Base-by-base conservation (phyloP, 345 rosid genomes). In the Erysimum cheiranthoides region DNA sequence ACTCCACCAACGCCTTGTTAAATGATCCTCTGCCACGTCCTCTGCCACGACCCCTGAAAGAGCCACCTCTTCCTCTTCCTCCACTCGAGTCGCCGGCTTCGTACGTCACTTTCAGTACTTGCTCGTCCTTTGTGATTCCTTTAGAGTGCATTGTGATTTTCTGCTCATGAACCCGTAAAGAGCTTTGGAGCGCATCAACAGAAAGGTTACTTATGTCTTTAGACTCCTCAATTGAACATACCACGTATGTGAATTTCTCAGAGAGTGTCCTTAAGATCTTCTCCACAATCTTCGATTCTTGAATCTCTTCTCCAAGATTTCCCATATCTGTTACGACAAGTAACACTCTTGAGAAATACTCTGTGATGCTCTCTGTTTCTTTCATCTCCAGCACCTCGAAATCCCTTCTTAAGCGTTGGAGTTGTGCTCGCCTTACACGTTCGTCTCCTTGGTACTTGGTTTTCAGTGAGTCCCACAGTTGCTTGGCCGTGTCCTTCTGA, bases 361-460 rank as follows among this genome's bases (percentile, higher is more conserved):
- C 5, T 11, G 42, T 5, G 14, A 39, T 62, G 8, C 6, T 38
- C 30, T 62, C 11, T 0, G 30, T 11, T 18, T 62, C 51, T 8
- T 62, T 40, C 51, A 62, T 62, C 51, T 62, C 68, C 2, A 40
- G 4, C 2, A 61, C 16, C 6, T 61, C 31, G 12, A 61, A 38
- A 0, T 61, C 49, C 0, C 32, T 17, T 61, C 66, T 61, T 5
- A 38, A 1, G 0, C 21, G 14, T 1, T 38, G 51, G 0, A 62
- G 18, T 2, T 34, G 45, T 3, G 68, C 6, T 62, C 35, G 1
- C 17, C 14, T 62, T 10, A 62, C 49, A 3, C 35, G n/a, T 0
- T 35, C 68, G 7, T 12, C 40, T 2, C 68, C 68, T 2, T 21
- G 28, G 3, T 62, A 62, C 11, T 62, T 62, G 5, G 51, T 35